Conservation (phyloP, 768 basidiomycete genomes). For the Termitomyces sp. region DNA sequence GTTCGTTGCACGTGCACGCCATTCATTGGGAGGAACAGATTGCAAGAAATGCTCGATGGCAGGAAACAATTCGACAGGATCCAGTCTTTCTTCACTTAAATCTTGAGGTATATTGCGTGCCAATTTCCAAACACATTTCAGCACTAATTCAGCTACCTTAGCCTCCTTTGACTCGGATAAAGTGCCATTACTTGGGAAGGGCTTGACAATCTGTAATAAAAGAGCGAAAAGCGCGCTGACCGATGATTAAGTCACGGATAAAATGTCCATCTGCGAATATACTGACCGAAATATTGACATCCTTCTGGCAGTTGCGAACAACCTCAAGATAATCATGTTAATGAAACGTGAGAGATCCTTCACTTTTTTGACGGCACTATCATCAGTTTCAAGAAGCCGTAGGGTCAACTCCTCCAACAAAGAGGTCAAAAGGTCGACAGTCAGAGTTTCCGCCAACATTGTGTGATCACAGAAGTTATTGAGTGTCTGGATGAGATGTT, state of each 20-base stretch:
- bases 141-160: conserved; percentile 85
- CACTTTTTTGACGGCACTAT: conserved; percentile 74
- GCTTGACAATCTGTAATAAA: conserved; percentile 77
- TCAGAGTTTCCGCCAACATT: conserved; percentile 81
- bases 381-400: conserved; percentile 90
- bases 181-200: conserved; percentile 74
- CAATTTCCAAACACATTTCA: conserved; percentile 98
- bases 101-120: conserved; percentile 93
- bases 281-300: conserved; percentile 89
- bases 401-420: conserved; percentile 90
- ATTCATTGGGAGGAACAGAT: conserved; percentile 92
- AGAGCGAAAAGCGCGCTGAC: conserved; percentile 73
- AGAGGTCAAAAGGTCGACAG: conserved; percentile 77
- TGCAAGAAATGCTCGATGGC: conserved; percentile 93
- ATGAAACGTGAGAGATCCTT: conserved; percentile 95
- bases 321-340: conserved; percentile 94
- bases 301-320: conserved; percentile 86
- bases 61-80: conserved; percentile 84
- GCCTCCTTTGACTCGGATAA: conserved; percentile 73
- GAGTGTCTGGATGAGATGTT: conserved; percentile 95
- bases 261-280: not conserved
- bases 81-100: conserved; percentile 70
- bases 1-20: conserved; percentile 87
- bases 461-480: conserved; percentile 92
- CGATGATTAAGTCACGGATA: conserved; percentile 5